These are phyloP conservation scores for Pharnaceum exiguum DNA, from an alignment of 148 eudicot genomes.

Conservation along the genomic window DNA sequence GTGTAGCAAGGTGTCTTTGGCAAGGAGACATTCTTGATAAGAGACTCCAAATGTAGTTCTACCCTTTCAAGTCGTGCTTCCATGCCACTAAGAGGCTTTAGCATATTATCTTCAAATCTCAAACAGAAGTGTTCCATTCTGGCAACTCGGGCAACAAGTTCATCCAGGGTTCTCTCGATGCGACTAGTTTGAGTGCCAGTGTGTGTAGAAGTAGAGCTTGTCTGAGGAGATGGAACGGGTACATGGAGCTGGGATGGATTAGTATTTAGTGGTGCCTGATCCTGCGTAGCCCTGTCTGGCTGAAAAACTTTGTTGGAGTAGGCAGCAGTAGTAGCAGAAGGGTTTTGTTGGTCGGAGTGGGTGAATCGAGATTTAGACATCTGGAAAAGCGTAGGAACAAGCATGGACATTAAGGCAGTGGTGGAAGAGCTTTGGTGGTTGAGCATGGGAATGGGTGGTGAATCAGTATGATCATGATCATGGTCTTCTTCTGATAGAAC, in stretches of 20 bases:
- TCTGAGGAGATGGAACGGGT: slow-evolving; percentile 17
- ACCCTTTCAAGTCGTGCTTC: slow-evolving; percentile 77
- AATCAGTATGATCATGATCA: no score
- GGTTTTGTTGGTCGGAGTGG: slow-evolving; percentile 27
- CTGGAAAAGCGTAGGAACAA: slow-evolving; percentile 81
- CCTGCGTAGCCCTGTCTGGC: slow-evolving; percentile 16
- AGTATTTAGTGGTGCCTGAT: slow-evolving; percentile 20
- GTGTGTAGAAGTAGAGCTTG: slow-evolving; percentile 11
- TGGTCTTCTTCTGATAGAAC: slow-evolving; percentile 38
- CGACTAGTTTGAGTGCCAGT: slow-evolving; percentile 22
- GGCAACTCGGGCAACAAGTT: slow-evolving; percentile 65
- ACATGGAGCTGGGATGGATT: slow-evolving; percentile 20
- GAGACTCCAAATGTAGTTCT: slow-evolving; percentile 58
- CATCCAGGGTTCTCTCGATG: slow-evolving; percentile 56
- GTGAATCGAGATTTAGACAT: slow-evolving; percentile 49
- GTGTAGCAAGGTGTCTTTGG: slow-evolving; percentile 29
- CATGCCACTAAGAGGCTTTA: slow-evolving; percentile 69
- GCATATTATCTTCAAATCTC: slow-evolving; percentile 79
- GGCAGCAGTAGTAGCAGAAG: slow-evolving; percentile 20
- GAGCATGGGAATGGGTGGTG: slow-evolving; percentile 25
- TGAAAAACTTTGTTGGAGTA: slow-evolving; percentile 7
- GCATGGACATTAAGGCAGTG: slow-evolving; percentile 77
- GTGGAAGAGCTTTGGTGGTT: slow-evolving; percentile 35
- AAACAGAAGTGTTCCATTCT: slow-evolving; percentile 63
- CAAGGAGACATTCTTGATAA: slow-evolving; percentile 32